Base-by-base conservation (phyloP, 2,329 filamentous ascomycete genomes). In the Fusarium sp. region DNA sequence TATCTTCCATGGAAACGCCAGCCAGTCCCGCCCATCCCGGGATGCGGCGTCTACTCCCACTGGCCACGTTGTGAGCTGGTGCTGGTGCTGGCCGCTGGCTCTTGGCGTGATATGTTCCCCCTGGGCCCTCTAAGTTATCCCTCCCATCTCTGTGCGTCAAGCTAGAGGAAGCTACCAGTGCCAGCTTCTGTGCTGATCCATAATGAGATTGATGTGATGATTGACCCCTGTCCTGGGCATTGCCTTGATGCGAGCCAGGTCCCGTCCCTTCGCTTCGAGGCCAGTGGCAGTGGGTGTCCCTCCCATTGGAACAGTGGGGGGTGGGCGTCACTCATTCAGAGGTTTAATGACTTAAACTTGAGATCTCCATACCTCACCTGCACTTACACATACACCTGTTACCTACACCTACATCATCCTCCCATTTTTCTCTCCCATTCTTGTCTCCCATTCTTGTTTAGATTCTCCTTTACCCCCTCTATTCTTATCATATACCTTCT, bases 31-130 rank as follows among this genome's bases (percentile, higher is more conserved):
- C 55, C 56, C 52, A 72, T 60, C 71, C 71, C 67, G 70, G 71
- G 44, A 39, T 46, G 48, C 69, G 71, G 71, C 51, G 69, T 58
- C 55, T 33, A 32, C 70, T 73, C 69, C 71, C 68, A 72, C 71
- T 72, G 71, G 71, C 49, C 59, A 55, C 64, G 59, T 46, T 70
- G 47, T 45, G 50, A 69, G 49, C 50, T 68, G 22, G 22, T 22
- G 22, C 50, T 68, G 56, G 61, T 41, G 45, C 35, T 59, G 46
- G 46, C 65, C 60, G 60, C 65, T 64, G 60, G 27, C 27, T 10
- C 27, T 30, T 30, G 27, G 27, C 27, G 10, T 30, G 51, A 64
- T 58, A 51, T 57, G 61, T 60, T 55, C 58, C 65, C 56, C 17
- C 15, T 55, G 22, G 48, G 37, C 20, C 45, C 60, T 51, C 65